Percentiles rank a stretch among this genome's conserved stretches.
Evolutionary conservation across 1,284 basidiomycete genomes (phyloP).

Genomic region (Acaromyces ingoldii): DNA sequence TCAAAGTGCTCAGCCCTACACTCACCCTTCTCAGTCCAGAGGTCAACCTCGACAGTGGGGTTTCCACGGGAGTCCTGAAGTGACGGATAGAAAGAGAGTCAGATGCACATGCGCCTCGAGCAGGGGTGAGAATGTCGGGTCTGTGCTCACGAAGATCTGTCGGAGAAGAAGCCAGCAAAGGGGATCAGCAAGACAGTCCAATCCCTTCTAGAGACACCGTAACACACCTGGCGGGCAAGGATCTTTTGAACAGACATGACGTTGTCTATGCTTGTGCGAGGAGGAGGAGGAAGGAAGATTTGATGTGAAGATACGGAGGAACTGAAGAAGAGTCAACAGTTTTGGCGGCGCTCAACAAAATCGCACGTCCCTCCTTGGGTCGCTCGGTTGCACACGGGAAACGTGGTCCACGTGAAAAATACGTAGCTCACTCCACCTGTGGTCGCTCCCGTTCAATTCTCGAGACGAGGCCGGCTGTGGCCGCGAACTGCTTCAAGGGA

Average conservation of each 20-base stretch:
- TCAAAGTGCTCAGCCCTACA: not conserved
- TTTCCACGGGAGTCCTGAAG: slow-evolving; percentile 49
- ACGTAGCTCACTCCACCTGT: too few relatives aligned
- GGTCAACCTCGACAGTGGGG: slow-evolving; percentile 52
- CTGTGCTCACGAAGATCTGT: slow-evolving; percentile 13
- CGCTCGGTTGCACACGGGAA: too few relatives aligned
- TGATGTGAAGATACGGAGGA: too few relatives aligned
- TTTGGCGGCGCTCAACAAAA: too few relatives aligned
- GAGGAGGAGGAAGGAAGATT: too few relatives aligned
- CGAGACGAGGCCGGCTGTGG: too few relatives aligned
- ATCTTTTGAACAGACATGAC: slow-evolving; percentile 20
- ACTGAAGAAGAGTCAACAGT: too few relatives aligned
- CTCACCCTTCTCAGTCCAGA: slow-evolving; percentile 40
- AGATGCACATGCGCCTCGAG: not conserved
- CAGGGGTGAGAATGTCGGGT: not conserved
- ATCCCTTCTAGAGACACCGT: not conserved
- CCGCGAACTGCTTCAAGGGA: too few relatives aligned
- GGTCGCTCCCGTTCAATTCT: too few relatives aligned
- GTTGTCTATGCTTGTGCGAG: too few relatives aligned
- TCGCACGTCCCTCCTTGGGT: too few relatives aligned
- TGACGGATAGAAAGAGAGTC: not conserved
- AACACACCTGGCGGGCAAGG: slow-evolving; percentile 16
- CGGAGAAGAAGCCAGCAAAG: not conserved
- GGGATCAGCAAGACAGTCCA: not conserved
- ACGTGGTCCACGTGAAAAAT: too few relatives aligned